Evolutionary conservation across 2,329 filamentous ascomycete genomes (phyloP).

Genomic region (Pseudogymnoascus sp.): DNA sequence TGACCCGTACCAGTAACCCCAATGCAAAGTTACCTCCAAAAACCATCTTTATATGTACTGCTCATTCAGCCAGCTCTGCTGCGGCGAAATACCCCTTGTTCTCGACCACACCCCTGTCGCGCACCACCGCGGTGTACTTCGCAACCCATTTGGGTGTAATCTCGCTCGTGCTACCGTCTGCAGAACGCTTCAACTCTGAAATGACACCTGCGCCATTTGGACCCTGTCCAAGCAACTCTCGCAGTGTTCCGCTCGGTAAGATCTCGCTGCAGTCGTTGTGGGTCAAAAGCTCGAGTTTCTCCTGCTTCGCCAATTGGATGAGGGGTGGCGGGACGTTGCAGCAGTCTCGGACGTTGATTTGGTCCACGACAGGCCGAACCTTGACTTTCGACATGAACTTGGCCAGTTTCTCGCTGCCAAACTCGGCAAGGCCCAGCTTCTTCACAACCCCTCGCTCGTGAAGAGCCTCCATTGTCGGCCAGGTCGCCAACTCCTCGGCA

Average conservation of each 20-base stretch:
- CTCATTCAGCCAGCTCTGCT: slow-evolving; percentile 53
- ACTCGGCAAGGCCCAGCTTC: slow-evolving; percentile 80
- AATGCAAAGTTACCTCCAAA: slow-evolving; percentile 15
- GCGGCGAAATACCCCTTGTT: slow-evolving; percentile 96
- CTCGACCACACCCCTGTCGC: slow-evolving; percentile 89
- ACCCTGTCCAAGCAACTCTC: slow-evolving; percentile 71
- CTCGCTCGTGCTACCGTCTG: slow-evolving; percentile 53
- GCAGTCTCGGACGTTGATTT: slow-evolving; percentile 94
- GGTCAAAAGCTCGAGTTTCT: slow-evolving; percentile 79
- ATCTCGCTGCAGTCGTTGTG: slow-evolving; percentile 94
- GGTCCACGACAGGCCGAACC: slow-evolving; percentile 74
- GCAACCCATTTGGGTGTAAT: slow-evolving; percentile 88
- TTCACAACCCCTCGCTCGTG: slow-evolving; percentile 62
- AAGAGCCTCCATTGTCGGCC: slow-evolving; percentile 65
- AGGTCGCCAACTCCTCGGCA: slow-evolving; percentile 59
- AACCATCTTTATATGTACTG: not conserved
- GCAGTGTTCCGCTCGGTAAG: slow-evolving; percentile 72
- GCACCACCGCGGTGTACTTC: slow-evolving; percentile 93
- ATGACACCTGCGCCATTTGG: slow-evolving; percentile 68
- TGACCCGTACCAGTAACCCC: not conserved
- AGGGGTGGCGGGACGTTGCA: slow-evolving; percentile 90
- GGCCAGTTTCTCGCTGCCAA: slow-evolving; percentile 74
- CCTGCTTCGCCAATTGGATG: slow-evolving; percentile 71
- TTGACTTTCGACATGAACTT: slow-evolving; percentile 64
- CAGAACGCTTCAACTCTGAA: slow-evolving; percentile 44